phyloP scores from a whole-genome alignment of 2,329 filamentous ascomycete species.

The Blumeriella jaapii region DNA sequence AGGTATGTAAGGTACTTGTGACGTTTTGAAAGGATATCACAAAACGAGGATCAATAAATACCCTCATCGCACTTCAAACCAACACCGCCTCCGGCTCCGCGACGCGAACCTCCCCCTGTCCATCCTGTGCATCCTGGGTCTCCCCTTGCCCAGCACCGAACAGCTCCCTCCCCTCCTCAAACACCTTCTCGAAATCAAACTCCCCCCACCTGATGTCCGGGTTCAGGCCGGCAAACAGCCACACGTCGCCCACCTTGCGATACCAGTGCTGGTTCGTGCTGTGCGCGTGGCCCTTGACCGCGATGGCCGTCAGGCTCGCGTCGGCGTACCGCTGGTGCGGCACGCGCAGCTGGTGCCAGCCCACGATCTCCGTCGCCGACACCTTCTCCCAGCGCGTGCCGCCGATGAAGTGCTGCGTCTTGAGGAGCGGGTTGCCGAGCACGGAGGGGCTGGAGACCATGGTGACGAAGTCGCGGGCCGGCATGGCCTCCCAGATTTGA shows the following conservation, averaged over 20 bases:
- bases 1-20: too few species aligned
- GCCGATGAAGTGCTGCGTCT: slow-evolving; percentile 54
- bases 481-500: slow-evolving; percentile 49
- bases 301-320: slow-evolving; percentile 33
- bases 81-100: too few species aligned
- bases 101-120: too few species aligned
- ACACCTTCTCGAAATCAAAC: slow-evolving; percentile 17
- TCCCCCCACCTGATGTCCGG: slow-evolving; percentile 16
- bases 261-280: slow-evolving; percentile 43
- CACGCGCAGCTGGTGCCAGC: slow-evolving; percentile 45
- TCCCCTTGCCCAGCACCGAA: too few species aligned
- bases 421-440: slow-evolving; percentile 47
- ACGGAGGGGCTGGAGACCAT: slow-evolving; percentile 46
- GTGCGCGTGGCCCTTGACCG: slow-evolving; percentile 44
- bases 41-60: too few species aligned
- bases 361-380: slow-evolving; percentile 43
- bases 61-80: too few species aligned
- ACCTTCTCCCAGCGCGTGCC: slow-evolving; percentile 45
- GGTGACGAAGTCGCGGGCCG: slow-evolving; percentile 44
- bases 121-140: too few species aligned
- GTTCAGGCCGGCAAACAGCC: slow-evolving; percentile 15
- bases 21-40: too few species aligned
- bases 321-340: slow-evolving; percentile 45
- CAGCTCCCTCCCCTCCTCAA: slow-evolving; percentile 11
- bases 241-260: slow-evolving; percentile 41